Evolutionary conservation across 768 basidiomycete species (phyloP).

Genomic region (Agaricus bisporus): DNA sequence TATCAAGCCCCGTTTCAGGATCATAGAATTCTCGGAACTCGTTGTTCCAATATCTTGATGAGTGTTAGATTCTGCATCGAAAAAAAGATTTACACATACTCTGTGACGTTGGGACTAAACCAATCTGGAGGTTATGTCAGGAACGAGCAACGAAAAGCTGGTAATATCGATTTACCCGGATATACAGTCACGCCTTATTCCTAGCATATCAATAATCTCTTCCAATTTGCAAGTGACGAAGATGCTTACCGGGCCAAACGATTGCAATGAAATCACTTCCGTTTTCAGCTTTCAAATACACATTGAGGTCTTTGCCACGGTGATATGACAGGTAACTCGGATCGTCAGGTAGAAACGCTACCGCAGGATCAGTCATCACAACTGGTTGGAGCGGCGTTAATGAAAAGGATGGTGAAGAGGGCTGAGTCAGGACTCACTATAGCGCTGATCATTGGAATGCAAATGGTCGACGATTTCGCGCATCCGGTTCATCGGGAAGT

Average conservation of each 20-base stretch:
- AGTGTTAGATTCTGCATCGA: background rate
- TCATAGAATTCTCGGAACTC: conserved; percentile 56
- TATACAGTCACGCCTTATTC: conserved; percentile 7
- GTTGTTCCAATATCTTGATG: conserved; percentile 61
- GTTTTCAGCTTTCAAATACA: conserved; percentile 60
- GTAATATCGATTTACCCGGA: background rate
- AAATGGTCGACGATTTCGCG: conserved; percentile 58
- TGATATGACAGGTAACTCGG: conserved; percentile 47
- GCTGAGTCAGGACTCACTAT: conserved; percentile 29
- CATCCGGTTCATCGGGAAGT: conserved; percentile 59
- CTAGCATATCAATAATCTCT: background rate
- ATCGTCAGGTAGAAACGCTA: conserved; percentile 40
- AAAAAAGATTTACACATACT: no score
- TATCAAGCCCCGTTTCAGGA: conserved; percentile 48
- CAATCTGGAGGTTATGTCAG: conserved; percentile 34
- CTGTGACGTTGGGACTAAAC: conserved; percentile 49
- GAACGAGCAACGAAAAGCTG: background rate
- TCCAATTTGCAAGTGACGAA: conserved; percentile 46
- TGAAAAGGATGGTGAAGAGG: background rate
- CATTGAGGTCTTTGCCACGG: conserved; percentile 43
- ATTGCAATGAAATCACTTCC: conserved; percentile 51
- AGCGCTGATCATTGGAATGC: conserved; percentile 54
- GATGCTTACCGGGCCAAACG: conserved; percentile 61
- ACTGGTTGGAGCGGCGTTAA: conserved; percentile 28
- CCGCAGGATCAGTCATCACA: conserved; percentile 70